Evolutionary conservation across 1,284 basidiomycete species (phyloP).

Genomic region (Ustilago sp.): DNA sequence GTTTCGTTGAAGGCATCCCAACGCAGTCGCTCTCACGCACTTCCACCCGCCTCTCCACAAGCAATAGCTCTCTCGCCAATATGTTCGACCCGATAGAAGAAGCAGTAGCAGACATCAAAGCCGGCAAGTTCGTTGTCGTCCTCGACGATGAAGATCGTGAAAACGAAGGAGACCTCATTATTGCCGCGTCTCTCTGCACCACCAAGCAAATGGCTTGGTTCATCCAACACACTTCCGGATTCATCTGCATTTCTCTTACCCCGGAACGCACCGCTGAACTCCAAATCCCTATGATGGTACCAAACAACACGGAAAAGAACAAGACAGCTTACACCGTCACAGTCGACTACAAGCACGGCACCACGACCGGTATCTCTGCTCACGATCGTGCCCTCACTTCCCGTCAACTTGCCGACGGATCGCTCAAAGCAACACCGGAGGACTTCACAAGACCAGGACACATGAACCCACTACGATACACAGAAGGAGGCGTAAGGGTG

Average conservation of each 20-base stretch:
- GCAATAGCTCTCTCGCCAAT: background rate
- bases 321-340: constrained; percentile 98
- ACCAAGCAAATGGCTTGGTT: constrained; percentile 99
- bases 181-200: constrained; percentile 73
- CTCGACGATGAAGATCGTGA: constrained; percentile 69
- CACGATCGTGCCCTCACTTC: constrained; percentile 91
- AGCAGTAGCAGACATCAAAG: constrained; percentile 53
- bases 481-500: constrained; percentile 83
- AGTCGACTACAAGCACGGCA: constrained; percentile 90
- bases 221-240: constrained; percentile 87
- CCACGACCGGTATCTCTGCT: constrained; percentile 95
- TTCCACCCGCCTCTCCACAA: background rate
- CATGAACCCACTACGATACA: constrained; percentile 90
- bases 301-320: constrained; percentile 88
- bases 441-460: constrained; percentile 95
- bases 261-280: constrained; percentile 81
- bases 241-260: constrained; percentile 90
- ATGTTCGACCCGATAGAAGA: constrained; percentile 64
- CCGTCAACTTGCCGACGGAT: constrained; percentile 77
- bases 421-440: constrained; percentile 59
- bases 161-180: constrained; percentile 69
- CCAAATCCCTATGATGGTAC: constrained; percentile 93
- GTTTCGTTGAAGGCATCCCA: no score
- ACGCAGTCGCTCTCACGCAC: background rate
- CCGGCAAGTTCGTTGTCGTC: constrained; percentile 66